Conservation (phyloP, 2,329 filamentous ascomycete species). For the Fusarium stilboides region DNA sequence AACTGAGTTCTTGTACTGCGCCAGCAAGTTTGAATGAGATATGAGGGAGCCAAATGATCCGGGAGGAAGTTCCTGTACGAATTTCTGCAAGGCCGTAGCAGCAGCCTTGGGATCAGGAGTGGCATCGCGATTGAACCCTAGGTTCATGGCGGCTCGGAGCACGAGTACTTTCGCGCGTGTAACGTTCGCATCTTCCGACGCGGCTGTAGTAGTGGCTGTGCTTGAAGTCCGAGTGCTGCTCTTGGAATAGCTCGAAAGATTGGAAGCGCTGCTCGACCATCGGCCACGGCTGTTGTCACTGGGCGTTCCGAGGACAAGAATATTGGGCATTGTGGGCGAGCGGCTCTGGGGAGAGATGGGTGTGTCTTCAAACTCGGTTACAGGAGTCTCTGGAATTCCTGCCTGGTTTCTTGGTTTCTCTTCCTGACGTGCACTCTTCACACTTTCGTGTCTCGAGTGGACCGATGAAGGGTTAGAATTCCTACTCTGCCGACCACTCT, state of each 20-base stretch:
- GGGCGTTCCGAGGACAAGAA: slow-evolving; percentile 84
- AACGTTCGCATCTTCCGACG: slow-evolving; percentile 82
- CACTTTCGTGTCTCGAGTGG: slow-evolving; percentile 68
- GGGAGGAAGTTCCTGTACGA: slow-evolving; percentile 81
- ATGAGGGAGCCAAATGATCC: slow-evolving; percentile 83
- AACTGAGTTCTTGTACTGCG: slow-evolving; percentile 86
- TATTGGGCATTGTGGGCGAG: slow-evolving; percentile 84
- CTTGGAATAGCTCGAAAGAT: slow-evolving; percentile 84
- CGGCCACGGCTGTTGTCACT: slow-evolving; percentile 72
- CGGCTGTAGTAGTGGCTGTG: slow-evolving; percentile 79
- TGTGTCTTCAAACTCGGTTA: slow-evolving; percentile 95
- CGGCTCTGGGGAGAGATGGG: slow-evolving; percentile 86
- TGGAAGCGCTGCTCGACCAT: slow-evolving; percentile 87
- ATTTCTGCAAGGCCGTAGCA: slow-evolving; percentile 75
- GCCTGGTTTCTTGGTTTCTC: slow-evolving; percentile 65
- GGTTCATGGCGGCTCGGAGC: slow-evolving; percentile 87
- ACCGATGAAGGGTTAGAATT: slow-evolving; percentile 66
- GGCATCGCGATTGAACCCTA: slow-evolving; percentile 79
- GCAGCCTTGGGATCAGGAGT: slow-evolving; percentile 62
- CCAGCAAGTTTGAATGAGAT: slow-evolving; percentile 79
- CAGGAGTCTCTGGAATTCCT: slow-evolving; percentile 86
- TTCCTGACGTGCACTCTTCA: slow-evolving; percentile 62
- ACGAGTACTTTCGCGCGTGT: slow-evolving; percentile 84
- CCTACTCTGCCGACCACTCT: slow-evolving; percentile 63
- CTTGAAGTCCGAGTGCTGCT: slow-evolving; percentile 76